These are phyloP conservation scores for Citropsis articulata DNA, from an alignment of 345 rosid species.

Conservation along the genomic window DNA sequence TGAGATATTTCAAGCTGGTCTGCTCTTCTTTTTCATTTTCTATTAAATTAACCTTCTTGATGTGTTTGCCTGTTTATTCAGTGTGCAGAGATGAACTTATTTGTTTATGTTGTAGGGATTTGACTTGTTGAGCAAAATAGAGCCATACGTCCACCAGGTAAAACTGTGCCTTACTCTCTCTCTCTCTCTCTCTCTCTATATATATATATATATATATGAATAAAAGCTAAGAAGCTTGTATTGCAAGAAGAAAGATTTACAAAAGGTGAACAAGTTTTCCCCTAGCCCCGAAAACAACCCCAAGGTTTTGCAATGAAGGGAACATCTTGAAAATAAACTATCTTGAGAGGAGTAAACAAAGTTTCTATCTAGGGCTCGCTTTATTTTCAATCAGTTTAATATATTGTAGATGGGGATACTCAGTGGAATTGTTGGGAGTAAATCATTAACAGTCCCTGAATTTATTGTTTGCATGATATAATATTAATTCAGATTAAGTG, in stretches of 20 bases:
- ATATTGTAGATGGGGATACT: not conserved
- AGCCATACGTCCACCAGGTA: conserved; percentile 89
- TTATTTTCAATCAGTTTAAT: not conserved
- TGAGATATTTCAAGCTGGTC: conserved; percentile 83
- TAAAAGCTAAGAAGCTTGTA: no score
- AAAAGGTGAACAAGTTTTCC: no score
- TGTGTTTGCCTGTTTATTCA: not conserved
- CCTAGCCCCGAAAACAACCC: no score
- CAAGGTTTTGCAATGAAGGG: no score
- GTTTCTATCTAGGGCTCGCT: not conserved
- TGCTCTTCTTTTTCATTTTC: conserved; percentile 18
- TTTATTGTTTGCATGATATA: not conserved
- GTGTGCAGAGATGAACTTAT: conserved; percentile 21
- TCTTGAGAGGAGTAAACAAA: no score
- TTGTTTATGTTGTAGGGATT: conserved; percentile 55
- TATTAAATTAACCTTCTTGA: conserved; percentile 13
- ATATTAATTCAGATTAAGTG: not conserved
- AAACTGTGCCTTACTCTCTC: not conserved
- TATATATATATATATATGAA: no score
- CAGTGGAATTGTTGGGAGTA: not conserved
- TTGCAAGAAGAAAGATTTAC: no score
- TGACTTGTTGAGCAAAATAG: conserved; percentile 68
- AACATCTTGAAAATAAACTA: no score
- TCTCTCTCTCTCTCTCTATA: not conserved
- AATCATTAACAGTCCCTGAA: not conserved